Evolutionary conservation across 345 rosid genomes (phyloP).

Genomic region (Gossypium longicalyx): DNA sequence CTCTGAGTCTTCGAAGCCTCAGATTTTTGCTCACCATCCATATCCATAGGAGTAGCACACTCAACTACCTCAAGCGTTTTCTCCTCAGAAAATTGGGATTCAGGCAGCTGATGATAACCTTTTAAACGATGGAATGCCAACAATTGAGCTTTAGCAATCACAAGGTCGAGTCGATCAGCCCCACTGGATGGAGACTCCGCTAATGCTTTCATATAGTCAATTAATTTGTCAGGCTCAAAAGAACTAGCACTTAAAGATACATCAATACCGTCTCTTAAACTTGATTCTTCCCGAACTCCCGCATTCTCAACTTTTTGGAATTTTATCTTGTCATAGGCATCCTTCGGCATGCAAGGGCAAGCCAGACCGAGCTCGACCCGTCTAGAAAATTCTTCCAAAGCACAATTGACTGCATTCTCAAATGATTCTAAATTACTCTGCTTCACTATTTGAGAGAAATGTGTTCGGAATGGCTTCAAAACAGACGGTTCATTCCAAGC

Average conservation of each 20-base stretch:
- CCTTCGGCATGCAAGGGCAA: conserved; percentile 46
- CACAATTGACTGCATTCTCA: conserved; percentile 56
- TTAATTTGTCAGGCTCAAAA: conserved; percentile 45
- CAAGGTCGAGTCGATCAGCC: conserved; percentile 49
- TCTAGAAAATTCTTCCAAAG: conserved; percentile 61
- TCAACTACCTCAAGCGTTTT: conserved; percentile 17
- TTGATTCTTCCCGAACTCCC: conserved; percentile 46
- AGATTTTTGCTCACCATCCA: conserved; percentile 23
- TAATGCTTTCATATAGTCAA: conserved; percentile 46
- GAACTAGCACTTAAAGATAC: conserved; percentile 24
- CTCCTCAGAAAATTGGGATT: conserved; percentile 31
- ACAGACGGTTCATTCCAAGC: conserved; percentile 65
- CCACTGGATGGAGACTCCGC: conserved; percentile 45
- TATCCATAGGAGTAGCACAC: conserved; percentile 13
- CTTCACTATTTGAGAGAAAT: conserved; percentile 52
- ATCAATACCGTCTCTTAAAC: conserved; percentile 31
- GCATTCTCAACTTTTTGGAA: conserved; percentile 51
- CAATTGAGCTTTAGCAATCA: conserved; percentile 54
- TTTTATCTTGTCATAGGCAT: conserved; percentile 34
- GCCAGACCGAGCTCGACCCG: conserved; percentile 51
- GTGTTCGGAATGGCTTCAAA: conserved; percentile 52
- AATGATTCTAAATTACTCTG: conserved; percentile 54
- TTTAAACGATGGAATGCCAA: conserved; percentile 45
- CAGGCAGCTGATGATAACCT: conserved; percentile 52
- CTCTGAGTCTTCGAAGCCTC: conserved; percentile 26